Base-by-base conservation (phyloP, 164 flowering plant species). In the Paratinospora sagittata region DNA sequence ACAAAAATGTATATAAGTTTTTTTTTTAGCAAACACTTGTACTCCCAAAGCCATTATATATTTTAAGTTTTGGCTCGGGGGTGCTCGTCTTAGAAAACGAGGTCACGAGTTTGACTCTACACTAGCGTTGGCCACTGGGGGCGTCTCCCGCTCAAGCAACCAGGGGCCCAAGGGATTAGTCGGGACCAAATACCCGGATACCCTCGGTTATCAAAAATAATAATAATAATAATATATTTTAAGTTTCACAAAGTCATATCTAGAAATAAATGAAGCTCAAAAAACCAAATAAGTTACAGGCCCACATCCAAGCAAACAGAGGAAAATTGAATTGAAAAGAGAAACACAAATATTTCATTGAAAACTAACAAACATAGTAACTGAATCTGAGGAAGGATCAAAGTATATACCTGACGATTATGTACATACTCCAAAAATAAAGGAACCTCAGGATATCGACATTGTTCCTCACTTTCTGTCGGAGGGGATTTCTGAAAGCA, bases 361-460 rank as follows among this genome's bases (percentile, higher is more conserved):
- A 19, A n/a, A 52, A n/a, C 63, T 52, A 52, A 9, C 10, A 55
- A 16, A n/a, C 21, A 21, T 19, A 55, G 24, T n/a, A 3, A 19
- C 6, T 9, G 61, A n/a, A n/a, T 55, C 61, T n/a, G 0, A 55
- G 4, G 34, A 55, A 65, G 16, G 5, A 64, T 63, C 43, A n/a
- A 26, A 8, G 36, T 66, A 14, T 10, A 34, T 85, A 89, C 93
- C 81, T 86, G 92, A 23, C 89, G 93, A 72, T 91, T 86, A 27
- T 83, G 90, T 71, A 91, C 89, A 81, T 91, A 91, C 58, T 88
- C 92, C 83, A 91, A 69, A 76, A 88, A 91, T 23, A 89, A 79
- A 65, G 94, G 91, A 73, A 89, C 90, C 78, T 86, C 90, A 0
- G 92, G 90, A 80, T 87, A 86, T 8, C 87, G 87, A 70, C 24